Evolutionary conservation across 805 yeast species (phyloP), one percentile per base, ranked within the genome.

Genomic region (Cyberlindnera mycetangii): DNA sequence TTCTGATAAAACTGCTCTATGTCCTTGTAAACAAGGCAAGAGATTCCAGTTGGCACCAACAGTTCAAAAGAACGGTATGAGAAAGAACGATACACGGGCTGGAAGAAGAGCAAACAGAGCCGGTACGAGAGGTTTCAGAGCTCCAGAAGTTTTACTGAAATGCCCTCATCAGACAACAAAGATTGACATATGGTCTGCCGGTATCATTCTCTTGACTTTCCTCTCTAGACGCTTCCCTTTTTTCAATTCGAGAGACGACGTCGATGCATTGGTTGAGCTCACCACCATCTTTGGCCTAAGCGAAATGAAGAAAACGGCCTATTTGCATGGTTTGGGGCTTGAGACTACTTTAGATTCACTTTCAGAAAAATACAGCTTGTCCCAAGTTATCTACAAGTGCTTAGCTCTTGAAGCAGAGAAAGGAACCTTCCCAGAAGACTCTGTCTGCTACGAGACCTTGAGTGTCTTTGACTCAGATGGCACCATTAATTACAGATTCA

Each of bases 51-150:
- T 41, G 20, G 50, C 42, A 7, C 41, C 47, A 18, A 43, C 45
- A 5, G 37, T 50, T 7, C 43, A 74, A 11, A 71, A 75, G 64
- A 48, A 47, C 22, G 92, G 97, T 2, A 89, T 86, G 59, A 85
- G 89, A 9, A 89, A 88, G 60, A 87, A 86, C 55, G 99, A 93
- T 67, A 78, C 79, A 39, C 73, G 98, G 55, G 85, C 95, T 0
- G 87, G 93, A 2, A 75, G 96, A 56, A 75, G 99, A 45, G 98
- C 98, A 0, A 93, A 93, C 58, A 80, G 99, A 55, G 99, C 99
- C 58, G 95, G 95, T 5, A 86, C 95, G 0, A 90, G 93, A 6
- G 89, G 92, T 0, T 86, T 86, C 58, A 89, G 87, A 30, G 93
- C 95, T 0, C 95, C 95, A 0, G 95, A 86, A 58, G 84, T 86